Conservation (phyloP, 768 basidiomycete species). For the Flagelloscypha sp. region DNA sequence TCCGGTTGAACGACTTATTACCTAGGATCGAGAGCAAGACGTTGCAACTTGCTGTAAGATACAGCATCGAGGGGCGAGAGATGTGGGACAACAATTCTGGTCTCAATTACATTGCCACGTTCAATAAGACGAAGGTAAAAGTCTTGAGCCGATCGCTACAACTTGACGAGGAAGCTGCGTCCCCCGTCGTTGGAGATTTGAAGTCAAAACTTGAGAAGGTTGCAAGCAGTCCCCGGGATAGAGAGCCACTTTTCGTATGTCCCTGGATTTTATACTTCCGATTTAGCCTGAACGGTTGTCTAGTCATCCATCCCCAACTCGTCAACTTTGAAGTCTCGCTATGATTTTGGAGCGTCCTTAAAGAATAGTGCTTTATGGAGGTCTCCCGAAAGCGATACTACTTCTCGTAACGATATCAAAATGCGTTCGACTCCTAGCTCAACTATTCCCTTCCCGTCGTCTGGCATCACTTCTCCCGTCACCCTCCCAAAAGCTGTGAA, state of each 20-base stretch:
- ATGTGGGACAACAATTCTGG: conserved; percentile 90
- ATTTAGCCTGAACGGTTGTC: neutral
- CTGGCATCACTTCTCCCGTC: conserved; percentile 33
- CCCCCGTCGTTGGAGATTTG: conserved; percentile 52
- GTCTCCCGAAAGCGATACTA: conserved; percentile 15
- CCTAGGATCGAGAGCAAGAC: conserved; percentile 75
- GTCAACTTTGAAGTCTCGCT: conserved; percentile 38
- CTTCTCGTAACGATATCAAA: conserved; percentile 26
- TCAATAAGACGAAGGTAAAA: conserved; percentile 29
- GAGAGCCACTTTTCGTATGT: conserved; percentile 13
- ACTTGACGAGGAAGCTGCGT: conserved; percentile 28
- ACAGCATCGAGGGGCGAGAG: conserved; percentile 61
- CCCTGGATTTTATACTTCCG: conserved; percentile 11
- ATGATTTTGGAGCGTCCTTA: conserved; percentile 48
- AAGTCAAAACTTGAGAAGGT: conserved; percentile 61
- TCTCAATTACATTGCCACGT: conserved; percentile 70
- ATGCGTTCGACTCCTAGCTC: conserved; percentile 42
- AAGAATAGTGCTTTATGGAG: conserved; percentile 46
- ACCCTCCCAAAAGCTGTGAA: conserved; percentile 16
- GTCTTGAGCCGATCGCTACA: conserved; percentile 17
- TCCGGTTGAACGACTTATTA: conserved; percentile 73
- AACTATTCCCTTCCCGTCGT: conserved; percentile 8
- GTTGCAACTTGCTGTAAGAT: conserved; percentile 71
- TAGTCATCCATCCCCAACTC: neutral
- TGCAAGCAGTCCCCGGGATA: conserved; percentile 16